Evolutionary conservation across 768 basidiomycete species (phyloP), one percentile per base, ranked within the genome.

Genomic region (Leccinum uliginosum): DNA sequence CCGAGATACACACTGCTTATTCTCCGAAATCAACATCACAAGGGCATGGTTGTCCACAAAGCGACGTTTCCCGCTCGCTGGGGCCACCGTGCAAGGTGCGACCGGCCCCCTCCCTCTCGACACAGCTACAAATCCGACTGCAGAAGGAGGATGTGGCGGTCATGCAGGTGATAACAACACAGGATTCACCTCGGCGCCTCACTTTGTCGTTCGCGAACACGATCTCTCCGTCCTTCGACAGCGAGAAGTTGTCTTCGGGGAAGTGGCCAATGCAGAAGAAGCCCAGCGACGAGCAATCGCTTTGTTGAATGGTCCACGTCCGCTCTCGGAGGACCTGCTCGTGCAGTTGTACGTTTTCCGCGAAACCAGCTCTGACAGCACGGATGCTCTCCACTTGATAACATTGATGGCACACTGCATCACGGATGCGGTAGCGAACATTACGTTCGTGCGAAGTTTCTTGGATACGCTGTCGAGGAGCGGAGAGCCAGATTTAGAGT

Each of bases 21-120:
- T 73, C 54, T 63, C 68, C 12, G 53, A 65, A 8, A 59, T 59
- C 9, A 81, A 78, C 55, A 63, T 84, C 38, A 35, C 46, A 3
- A 67, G 67, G 26, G 72, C 79, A 2, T 86, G 83, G 83, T 34
- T 69, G 17, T 63, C 73, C 11, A 65, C 81, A 23, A 85, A 85
- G 66, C 68, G 67, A 27, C 74, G 71, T 34, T 82, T 73, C 57
- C 83, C 83, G 1, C 71, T 85, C 6, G 76, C 81, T 12, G 80
- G 74, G 6, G 74, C 78, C 7, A 68, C 56, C 5, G 59, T 83
- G 8, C n/a, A 69, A 72, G 47, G 69, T 21, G 34, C 24, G 12
- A 21, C 10, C 4, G 32, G 11, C 1, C 23, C 50, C 6, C 46
- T 63, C 38, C 40, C 3, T 11, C 19, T 50, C 17, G 11, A 6